Evolutionary conservation across 441 rosid genomes (phyloP), one percentile per base, ranked within the genome.

Genomic region (Pelargonium myrrhifolium): DNA sequence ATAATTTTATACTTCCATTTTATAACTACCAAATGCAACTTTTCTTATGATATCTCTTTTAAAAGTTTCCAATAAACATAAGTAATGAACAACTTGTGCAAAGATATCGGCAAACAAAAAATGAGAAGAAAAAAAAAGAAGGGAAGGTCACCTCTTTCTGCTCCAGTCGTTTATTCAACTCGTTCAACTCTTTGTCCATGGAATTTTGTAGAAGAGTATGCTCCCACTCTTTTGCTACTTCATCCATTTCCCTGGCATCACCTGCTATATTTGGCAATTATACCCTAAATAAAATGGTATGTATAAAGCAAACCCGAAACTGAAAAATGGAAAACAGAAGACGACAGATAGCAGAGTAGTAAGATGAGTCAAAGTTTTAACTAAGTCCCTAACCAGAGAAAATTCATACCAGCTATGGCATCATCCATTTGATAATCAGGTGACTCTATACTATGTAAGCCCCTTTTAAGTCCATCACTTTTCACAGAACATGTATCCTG

Each of bases 81-180:
- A 51, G 21, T 51, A 37, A 7, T 37, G 40, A 37, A 37, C 10
- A 37, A 37, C 40, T 7, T 7, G 40, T 37, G 40, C 40, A 43
- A 43, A 9, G 47, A 42, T 42, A 42, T 42, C n/a, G 4, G 14
- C 49, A 43, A 11, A 43, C 4, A 14, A 24, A 12, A 42, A 10
- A 7, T 7, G 0, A 37, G 39, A 37, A 65, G 40, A 69, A 47
- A 31, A 2, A 71, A 65, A 64, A n/a, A 56, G 3, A n/a, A n/a
- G n/a, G n/a, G n/a, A n/a, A n/a, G n/a, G n/a, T 4, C 65, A 95
- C 99, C 98, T 95, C 98, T 78, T 95, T 95, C 81, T 92, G 95
- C 79, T 95, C 97, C 59, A 95, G 77, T 60, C 90, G 93, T 63
- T 85, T 83, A 76, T 95, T 92, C 72, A 95, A 75, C 75, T 95